Evolutionary conservation across 257 asterid genomes (phyloP).

Genomic region (Petunia secreta): DNA sequence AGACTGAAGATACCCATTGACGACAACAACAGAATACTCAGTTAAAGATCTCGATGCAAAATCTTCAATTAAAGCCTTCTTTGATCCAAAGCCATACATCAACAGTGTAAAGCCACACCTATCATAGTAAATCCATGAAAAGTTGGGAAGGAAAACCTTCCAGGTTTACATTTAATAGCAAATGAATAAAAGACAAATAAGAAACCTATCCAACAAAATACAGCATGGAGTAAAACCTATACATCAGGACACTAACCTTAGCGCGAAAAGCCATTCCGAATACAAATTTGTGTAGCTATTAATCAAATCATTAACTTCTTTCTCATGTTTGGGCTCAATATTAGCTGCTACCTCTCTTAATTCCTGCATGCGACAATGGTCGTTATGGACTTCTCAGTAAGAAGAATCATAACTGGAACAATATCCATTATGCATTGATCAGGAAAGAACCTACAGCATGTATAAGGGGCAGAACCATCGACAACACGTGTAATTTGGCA

Average conservation of each 20-base stretch:
- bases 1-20: constrained; percentile 92
- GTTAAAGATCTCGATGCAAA: constrained; percentile 76
- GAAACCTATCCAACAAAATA: not conserved
- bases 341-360: constrained; percentile 68
- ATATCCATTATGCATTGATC: constrained; percentile 46
- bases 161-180: not conserved
- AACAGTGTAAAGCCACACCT: constrained; percentile 87
- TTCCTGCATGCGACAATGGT: constrained; percentile 49
- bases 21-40: constrained; percentile 75
- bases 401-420: too few species aligned
- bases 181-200: not conserved
- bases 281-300: constrained; percentile 59
- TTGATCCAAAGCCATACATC: constrained; percentile 97
- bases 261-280: constrained; percentile 65
- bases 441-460: not conserved
- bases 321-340: constrained; percentile 77
- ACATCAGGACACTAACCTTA: constrained; percentile 44
- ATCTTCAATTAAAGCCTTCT: constrained; percentile 80
- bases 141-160: not conserved
- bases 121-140: constrained; percentile 12
- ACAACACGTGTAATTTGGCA: not conserved
- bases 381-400: not conserved
- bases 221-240: not conserved
- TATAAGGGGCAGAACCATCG: not conserved
- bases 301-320: constrained; percentile 60